Evolutionary conservation across 805 yeast species (phyloP).

Genomic region (Lipomyces orientalis): DNA sequence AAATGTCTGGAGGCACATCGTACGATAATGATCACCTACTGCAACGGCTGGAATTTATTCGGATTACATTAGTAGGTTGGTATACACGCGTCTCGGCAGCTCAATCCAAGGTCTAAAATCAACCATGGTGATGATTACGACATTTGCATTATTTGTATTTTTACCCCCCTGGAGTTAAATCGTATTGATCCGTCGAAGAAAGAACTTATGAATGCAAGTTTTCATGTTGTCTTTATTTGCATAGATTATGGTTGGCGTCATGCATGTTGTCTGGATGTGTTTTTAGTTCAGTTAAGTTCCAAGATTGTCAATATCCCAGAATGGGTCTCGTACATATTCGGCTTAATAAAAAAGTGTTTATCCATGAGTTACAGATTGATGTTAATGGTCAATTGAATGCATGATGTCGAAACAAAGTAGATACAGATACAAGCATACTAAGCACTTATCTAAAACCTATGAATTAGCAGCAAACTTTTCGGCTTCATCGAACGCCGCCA

Average conservation of each 20-base stretch:
- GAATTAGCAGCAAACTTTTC: conserved; percentile 19
- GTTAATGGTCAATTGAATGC: not conserved
- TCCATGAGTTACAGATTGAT: not conserved
- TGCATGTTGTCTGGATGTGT: conserved; percentile 1
- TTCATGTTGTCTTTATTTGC: not conserved
- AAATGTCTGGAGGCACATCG: conserved; percentile 4
- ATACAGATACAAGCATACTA: not conserved
- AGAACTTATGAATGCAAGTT: not conserved
- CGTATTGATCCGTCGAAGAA: not conserved
- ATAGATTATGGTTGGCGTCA: not conserved
- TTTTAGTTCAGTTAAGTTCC: not conserved
- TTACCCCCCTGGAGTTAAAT: not conserved
- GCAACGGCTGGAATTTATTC: conserved; percentile 18
- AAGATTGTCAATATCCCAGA: not conserved
- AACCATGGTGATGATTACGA: not conserved
- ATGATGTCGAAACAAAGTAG: not conserved
- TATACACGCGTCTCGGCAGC: conserved; percentile 8
- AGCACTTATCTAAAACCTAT: not conserved
- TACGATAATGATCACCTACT: conserved; percentile 14
- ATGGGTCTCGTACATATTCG: not conserved
- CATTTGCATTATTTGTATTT: not conserved
- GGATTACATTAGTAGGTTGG: conserved; percentile 19
- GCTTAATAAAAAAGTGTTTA: not conserved
- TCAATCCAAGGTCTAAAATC: not conserved
- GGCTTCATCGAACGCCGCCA: conserved; percentile 27